Evolutionary conservation across 2,329 filamentous ascomycete genomes (phyloP).

Genomic region (Emmonsia crescens): DNA sequence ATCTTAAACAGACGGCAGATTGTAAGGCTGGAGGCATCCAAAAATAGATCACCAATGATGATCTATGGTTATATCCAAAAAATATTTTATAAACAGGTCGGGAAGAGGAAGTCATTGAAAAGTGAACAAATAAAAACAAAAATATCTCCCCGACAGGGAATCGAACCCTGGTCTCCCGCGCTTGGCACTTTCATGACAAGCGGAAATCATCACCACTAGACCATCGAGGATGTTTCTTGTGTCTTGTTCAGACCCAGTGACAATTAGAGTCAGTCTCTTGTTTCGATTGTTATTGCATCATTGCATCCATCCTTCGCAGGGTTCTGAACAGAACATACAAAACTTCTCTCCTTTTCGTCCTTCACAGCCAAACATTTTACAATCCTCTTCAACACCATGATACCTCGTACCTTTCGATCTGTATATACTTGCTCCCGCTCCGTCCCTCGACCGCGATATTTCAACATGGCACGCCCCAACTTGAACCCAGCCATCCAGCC

Average conservation of each 20-base stretch:
- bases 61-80: too few species aligned
- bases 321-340: too few species aligned
- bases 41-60: too few species aligned
- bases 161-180: conserved; percentile 4
- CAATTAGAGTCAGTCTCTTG: not conserved
- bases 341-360: not conserved
- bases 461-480: not conserved
- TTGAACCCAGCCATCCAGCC: not conserved
- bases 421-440: not conserved
- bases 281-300: too few species aligned
- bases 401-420: not conserved
- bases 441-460: not conserved
- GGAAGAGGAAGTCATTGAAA: too few species aligned
- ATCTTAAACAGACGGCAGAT: too few species aligned
- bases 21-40: too few species aligned
- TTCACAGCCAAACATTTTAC: not conserved
- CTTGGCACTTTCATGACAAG: not conserved
- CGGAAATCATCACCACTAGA: conserved; percentile 6
- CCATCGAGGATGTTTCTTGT: conserved; percentile 1
- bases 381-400: not conserved
- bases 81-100: too few species aligned
- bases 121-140: not conserved
- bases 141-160: conserved; percentile 1
- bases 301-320: too few species aligned
- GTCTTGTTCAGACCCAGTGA: not conserved